phyloP scores from a whole-genome alignment of 192 early-diverging fungal genomes.

The Rhizoclosmatium sp. region DNA sequence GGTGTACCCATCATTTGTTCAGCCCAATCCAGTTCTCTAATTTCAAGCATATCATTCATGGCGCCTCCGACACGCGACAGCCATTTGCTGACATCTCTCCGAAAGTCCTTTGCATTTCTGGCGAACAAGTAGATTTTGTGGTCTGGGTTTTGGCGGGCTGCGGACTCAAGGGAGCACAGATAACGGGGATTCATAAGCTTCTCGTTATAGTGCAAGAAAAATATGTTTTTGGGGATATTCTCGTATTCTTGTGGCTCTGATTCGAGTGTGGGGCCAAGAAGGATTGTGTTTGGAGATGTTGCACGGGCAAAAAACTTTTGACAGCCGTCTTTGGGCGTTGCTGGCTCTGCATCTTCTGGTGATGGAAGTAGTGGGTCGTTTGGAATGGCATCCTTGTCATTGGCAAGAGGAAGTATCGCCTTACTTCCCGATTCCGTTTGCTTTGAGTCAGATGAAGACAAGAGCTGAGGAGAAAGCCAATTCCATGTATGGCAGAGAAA shows the following conservation, averaged over 20 bases:
- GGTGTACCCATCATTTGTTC: constrained; percentile 40
- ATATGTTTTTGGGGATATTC: constrained; percentile 32
- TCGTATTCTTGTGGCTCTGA: not conserved
- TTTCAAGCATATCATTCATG: constrained; percentile 1
- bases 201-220: constrained; percentile 49
- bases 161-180: constrained; percentile 47
- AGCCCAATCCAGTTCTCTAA: constrained; percentile 27
- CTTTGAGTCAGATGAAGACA: no score
- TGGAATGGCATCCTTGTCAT: not conserved
- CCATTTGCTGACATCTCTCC: not conserved
- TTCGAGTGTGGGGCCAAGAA: not conserved
- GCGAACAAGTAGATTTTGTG: constrained; percentile 41
- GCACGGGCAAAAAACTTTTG: not conserved
- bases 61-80: not conserved
- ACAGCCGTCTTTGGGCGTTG: not conserved
- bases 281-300: not conserved
- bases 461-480: no score
- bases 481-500: no score
- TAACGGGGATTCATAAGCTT: constrained; percentile 26
- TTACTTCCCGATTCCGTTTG: no score
- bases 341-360: not conserved
- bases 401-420: not conserved
- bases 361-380: not conserved
- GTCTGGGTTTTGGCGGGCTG: constrained; percentile 37
- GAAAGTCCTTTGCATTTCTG: not conserved